Evolutionary conservation across 2,329 filamentous ascomycete species (phyloP), one percentile per base, ranked within the genome.

Genomic region (Coniochaeta ligniaria): DNA sequence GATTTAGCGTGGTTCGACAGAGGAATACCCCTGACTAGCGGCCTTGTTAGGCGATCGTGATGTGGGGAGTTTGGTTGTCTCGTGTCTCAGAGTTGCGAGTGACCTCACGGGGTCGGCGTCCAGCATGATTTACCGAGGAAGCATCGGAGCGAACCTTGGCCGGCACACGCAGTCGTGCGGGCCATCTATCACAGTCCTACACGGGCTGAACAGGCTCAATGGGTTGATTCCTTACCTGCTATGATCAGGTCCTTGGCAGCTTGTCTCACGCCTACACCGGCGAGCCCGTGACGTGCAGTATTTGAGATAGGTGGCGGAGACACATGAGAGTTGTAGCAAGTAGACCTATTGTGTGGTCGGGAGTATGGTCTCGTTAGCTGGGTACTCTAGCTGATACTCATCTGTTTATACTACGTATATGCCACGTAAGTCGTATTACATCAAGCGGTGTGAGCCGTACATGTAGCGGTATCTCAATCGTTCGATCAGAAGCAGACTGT

Each of bases 161-260:
- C 43, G 59, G 38, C 31, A 36, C 28, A 41, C 12, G 36, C 47
- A 33, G 28, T 50, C 26, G 52, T 38, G 52, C 47, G 36, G 33
- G 36, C 35, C 35, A 35, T 57, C 50, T 47, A 56, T 28, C 43
- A 31, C 22, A 52, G 47, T 31, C 38, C 26, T 56, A 57, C 57
- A 57, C 38, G 33, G 52, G 54, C 41, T 52, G 45, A 35, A 57
- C 54, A 61, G 60, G 60, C 60, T 61, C 57, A 61, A 61, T 56
- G 52, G 20, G 35, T 20, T 59, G 60, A 57, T 54, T 52, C 60
- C n/a, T 57, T 43, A 54, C 60, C 20, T 57, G 50, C 47, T 52
- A 17, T 52, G 28, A 22, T 12, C 47, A 24, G 36, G 26, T 56
- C 33, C 60, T 50, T 26, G 41, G 35, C 17, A 52, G 33, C 47